Evolutionary conservation across 495 filamentous ascomycete species (phyloP), one percentile per base, ranked within the genome.

Genomic region (Talaromyces stipitatus): DNA sequence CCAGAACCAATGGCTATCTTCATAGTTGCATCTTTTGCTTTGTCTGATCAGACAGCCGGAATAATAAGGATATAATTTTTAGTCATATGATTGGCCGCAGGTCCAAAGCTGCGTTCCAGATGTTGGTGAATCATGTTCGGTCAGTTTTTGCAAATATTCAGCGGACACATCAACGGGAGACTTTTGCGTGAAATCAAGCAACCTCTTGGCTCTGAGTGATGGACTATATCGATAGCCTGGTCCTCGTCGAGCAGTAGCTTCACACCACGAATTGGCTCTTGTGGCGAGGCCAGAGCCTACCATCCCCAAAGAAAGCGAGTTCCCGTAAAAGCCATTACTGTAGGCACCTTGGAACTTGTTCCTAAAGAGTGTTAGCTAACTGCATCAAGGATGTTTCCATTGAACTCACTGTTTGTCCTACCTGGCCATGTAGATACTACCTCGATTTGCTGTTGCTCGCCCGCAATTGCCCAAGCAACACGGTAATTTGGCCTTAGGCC

Each of bases 21-120:
- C 23, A 77, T 47, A 3, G 78, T 83, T 20, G 60, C 54, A 32
- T 81, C 65, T 56, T 81, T 83, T 4, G 75, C 78, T 26, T 65
- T 69, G 47, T 80, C 77, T 20, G 75, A 76, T 80, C 79, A 84
- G 0, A 83, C 73, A 0, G 79, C 81, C 0, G 82, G 80, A 3
- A 84, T 78, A 0, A 80, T 83, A 2, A 85, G 48, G 11, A 77
- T 56, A 54, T 73, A 79, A 2, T 68, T 60, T 7, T 73, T 30
- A 1, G 63, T 29, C 38, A 69, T 64, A 0, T 50, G 53, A 2
- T 58, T 12, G 11, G 53, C 43, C 1, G 30, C 26, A 18, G 29
- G 50, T 0, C 70, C 73, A 22, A 79, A 65, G 38, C 78, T 69
- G 20, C 67, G 57, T 8, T 64, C 47, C 28, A 71, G 32, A 23